Conservation (phyloP, 2,329 filamentous ascomycete genomes). For the Arthrobotrys sinensis region DNA sequence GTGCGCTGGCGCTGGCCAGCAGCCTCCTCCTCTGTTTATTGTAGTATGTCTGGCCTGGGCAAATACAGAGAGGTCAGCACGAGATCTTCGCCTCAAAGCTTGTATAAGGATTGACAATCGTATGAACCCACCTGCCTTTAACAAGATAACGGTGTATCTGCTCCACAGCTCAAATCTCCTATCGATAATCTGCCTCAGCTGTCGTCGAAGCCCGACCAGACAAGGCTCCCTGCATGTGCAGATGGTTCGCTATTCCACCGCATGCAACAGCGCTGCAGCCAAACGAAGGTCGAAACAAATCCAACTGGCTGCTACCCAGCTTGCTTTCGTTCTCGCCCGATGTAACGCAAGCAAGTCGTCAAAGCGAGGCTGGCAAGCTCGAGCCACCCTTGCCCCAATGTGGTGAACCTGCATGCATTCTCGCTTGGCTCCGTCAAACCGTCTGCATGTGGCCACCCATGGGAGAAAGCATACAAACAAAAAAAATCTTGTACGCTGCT, state of each 20-base stretch:
- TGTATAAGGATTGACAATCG: slow-evolving; percentile 35
- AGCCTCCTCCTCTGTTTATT: slow-evolving; percentile 13
- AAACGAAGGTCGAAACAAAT: slow-evolving; percentile 34
- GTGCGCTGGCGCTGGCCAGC: slow-evolving; percentile 51
- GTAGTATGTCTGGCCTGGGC: slow-evolving; percentile 4
- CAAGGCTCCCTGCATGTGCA: slow-evolving; percentile 22
- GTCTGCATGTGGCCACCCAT: slow-evolving; percentile 14
- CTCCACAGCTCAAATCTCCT: slow-evolving; percentile 27
- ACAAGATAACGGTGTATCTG: slow-evolving; percentile 23
- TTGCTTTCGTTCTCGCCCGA: slow-evolving; percentile 38
- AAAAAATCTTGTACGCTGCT: slow-evolving; percentile 20
- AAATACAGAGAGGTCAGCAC: slow-evolving; percentile 5
- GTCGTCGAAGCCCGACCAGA: background rate
- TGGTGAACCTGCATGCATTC: slow-evolving; percentile 26
- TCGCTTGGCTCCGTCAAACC: slow-evolving; percentile 38
- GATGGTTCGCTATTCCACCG: slow-evolving; percentile 23
- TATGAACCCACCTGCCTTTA: slow-evolving; percentile 47
- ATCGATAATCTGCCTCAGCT: background rate
- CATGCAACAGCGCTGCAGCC: slow-evolving; percentile 38
- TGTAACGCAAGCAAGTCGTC: slow-evolving; percentile 47
- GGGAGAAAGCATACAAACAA: background rate
- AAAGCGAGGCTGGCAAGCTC: slow-evolving; percentile 38
- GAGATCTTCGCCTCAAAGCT: slow-evolving; percentile 30
- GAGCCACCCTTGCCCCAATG: slow-evolving; percentile 38
- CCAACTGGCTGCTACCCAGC: slow-evolving; percentile 31